Conservation (phyloP, 2,329 filamentous ascomycete genomes). For the Sclerotinia subarctica region DNA sequence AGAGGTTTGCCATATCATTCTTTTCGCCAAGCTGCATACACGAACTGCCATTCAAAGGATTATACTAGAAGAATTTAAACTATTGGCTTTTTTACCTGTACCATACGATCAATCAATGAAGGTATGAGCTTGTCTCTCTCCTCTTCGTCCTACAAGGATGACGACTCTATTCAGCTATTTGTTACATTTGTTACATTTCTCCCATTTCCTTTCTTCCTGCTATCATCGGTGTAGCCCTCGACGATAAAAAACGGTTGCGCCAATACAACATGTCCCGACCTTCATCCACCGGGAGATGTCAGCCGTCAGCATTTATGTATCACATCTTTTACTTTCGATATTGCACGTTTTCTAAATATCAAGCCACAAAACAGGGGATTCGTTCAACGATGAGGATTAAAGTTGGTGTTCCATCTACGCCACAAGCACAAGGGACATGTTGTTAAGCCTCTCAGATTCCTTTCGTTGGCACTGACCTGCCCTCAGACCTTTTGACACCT, state of each 20-base stretch:
- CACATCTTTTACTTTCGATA: neutral
- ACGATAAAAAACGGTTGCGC: constrained; percentile 14
- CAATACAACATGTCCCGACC: neutral
- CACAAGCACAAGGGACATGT: constrained; percentile 6
- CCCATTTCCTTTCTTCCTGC: neutral
- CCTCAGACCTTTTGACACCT: constrained; percentile 1
- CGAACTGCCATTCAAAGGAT: neutral
- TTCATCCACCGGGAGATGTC: constrained; percentile 2
- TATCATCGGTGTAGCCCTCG: constrained; percentile 8
- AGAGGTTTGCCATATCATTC: neutral
- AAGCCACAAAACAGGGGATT: neutral
- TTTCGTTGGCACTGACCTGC: neutral
- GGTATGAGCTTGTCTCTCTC: neutral
- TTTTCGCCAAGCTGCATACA: constrained; percentile 1
- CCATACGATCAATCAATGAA: neutral
- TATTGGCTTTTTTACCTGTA: too few species aligned
- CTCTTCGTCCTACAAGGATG: constrained; percentile 3
- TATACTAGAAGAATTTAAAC: neutral
- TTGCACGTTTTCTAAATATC: neutral
- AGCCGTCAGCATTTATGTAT: constrained; percentile 1
- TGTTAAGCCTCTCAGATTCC: constrained; percentile 6
- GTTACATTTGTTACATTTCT: constrained; percentile 12
- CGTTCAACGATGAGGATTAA: neutral
- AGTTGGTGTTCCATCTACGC: neutral
- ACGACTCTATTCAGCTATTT: neutral